Evolutionary conservation across 192 early-diverging fungal genomes (phyloP).

Genomic region (Backusella morwellensis): DNA sequence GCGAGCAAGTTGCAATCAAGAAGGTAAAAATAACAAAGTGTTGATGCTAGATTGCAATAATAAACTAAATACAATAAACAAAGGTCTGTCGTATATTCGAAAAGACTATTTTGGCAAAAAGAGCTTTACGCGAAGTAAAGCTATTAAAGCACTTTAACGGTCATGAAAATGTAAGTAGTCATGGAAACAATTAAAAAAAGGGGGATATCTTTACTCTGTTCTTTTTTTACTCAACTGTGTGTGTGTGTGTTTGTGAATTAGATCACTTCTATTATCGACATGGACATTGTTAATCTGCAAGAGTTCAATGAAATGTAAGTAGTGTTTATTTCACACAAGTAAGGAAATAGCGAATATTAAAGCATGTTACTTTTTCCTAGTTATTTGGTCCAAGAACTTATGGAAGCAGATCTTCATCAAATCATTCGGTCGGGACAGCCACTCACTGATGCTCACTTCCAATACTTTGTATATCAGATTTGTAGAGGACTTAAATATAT

Average conservation of each 20-base stretch:
- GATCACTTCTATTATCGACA: conserved; percentile 51
- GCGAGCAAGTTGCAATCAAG: conserved; percentile 90
- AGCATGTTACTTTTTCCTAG: background rate
- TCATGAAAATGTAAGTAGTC: conserved; percentile 73
- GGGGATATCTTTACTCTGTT: background rate
- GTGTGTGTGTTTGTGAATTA: background rate
- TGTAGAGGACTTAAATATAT: conserved; percentile 70
- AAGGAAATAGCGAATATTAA: background rate
- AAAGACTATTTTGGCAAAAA: conserved; percentile 81
- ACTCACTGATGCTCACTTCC: conserved; percentile 36
- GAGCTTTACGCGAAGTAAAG: conserved; percentile 89
- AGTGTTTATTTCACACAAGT: background rate
- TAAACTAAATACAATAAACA: background rate
- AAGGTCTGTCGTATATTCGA: conserved; percentile 82
- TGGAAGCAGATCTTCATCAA: conserved; percentile 73
- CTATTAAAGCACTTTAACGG: conserved; percentile 88
- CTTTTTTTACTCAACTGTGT: background rate
- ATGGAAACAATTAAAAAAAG: background rate
- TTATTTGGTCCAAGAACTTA: conserved; percentile 55
- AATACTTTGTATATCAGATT: conserved; percentile 72
- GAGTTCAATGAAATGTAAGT: conserved; percentile 46
- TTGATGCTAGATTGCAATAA: background rate
- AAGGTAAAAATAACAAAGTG: conserved; percentile 28
- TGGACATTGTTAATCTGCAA: conserved; percentile 61
- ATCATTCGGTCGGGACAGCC: conserved; percentile 60